These are phyloP conservation scores for Vicia faba DNA, from an alignment of 306 rosid species.

Conservation along the genomic window DNA sequence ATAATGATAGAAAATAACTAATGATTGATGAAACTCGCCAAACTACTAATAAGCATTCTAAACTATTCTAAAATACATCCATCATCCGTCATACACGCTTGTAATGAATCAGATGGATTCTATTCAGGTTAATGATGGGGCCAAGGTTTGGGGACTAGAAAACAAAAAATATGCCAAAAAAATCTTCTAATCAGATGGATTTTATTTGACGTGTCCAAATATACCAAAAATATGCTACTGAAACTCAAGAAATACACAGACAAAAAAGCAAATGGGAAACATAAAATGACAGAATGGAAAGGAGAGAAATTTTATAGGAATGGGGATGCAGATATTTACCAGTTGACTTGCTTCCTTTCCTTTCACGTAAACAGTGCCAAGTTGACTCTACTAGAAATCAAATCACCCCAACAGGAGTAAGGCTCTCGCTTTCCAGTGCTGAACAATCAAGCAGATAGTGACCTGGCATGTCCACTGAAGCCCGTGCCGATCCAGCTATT, in stretches of 20 bases:
- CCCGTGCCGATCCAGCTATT: slow-evolving; percentile 51
- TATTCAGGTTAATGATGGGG: not conserved
- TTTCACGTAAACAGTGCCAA: not conserved
- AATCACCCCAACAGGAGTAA: slow-evolving; percentile 12
- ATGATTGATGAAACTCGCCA: not conserved
- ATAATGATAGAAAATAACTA: slow-evolving; percentile 5
- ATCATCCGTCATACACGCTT: not conserved
- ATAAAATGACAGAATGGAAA: not conserved
- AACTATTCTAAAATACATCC: not conserved
- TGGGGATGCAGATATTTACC: not conserved
- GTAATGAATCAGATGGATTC: not conserved
- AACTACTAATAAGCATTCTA: not conserved
- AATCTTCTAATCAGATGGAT: no score
- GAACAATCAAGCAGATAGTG: slow-evolving; percentile 34
- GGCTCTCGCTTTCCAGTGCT: not conserved
- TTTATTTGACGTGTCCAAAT: not conserved
- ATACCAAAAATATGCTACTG: not conserved
- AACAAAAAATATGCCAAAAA: not conserved
- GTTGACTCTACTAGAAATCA: not conserved
- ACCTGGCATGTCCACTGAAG: slow-evolving; percentile 32
- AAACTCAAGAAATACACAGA: not conserved
- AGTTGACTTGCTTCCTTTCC: not conserved
- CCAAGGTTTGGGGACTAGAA: not conserved
- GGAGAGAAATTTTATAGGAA: not conserved
- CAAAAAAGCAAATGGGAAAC: not conserved